These are phyloP conservation scores for Xylaria sp. DNA, from an alignment of 2,329 filamentous ascomycete species.

Conservation along the genomic window DNA sequence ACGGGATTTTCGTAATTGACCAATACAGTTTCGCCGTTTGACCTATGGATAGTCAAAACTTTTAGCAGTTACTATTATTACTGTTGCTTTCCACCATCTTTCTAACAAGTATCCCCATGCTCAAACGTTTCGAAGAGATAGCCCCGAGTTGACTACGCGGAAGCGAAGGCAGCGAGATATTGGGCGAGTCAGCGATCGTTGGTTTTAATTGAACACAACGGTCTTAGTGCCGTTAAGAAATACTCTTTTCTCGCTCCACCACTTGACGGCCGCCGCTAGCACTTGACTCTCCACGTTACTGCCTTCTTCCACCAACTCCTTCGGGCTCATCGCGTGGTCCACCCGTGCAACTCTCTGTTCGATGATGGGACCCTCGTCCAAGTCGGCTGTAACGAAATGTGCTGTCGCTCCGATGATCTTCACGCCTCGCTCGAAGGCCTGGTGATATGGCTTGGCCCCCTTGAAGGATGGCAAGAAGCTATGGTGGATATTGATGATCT, in stretches of 20 bases:
- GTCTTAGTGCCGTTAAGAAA: conserved; percentile 85
- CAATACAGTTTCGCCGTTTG: background rate
- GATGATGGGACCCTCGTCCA: conserved; percentile 89
- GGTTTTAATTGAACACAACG: conserved; percentile 71
- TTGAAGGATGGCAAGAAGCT: conserved; percentile 89
- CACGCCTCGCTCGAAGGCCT: conserved; percentile 85
- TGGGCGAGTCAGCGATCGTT: background rate
- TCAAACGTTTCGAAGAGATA: background rate
- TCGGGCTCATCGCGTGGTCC: conserved; percentile 79
- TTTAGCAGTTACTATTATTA: background rate
- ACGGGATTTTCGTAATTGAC: background rate
- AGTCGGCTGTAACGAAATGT: conserved; percentile 85
- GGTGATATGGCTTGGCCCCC: conserved; percentile 88
- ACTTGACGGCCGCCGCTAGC: conserved; percentile 83
- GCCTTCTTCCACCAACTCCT: conserved; percentile 81
- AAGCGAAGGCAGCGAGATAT: background rate
- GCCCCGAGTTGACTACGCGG: background rate
- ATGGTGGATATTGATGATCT: conserved; percentile 94
- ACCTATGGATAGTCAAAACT: background rate
- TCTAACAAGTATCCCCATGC: background rate
- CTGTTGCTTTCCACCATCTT: background rate
- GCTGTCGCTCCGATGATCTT: conserved; percentile 91
- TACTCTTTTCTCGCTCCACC: conserved; percentile 81
- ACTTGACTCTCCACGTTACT: conserved; percentile 88
- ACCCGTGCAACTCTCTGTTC: conserved; percentile 84